phyloP scores from a whole-genome alignment of 225 moss, liverwort and hornwort species.

The Sphagnum tenellum region DNA sequence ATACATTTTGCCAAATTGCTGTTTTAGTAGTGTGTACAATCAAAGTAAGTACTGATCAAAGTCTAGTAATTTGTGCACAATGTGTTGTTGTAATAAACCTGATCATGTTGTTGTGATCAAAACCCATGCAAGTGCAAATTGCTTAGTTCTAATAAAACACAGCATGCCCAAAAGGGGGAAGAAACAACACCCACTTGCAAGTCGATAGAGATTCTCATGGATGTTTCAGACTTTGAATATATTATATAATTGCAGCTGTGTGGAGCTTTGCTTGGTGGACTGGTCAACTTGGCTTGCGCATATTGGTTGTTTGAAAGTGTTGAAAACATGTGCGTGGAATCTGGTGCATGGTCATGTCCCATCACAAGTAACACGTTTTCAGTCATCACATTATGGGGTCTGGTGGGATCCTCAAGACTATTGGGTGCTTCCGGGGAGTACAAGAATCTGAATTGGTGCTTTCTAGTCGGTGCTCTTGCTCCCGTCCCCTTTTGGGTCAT shows the following conservation, averaged over 20 bases:
- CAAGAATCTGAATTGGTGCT: conserved; percentile 43
- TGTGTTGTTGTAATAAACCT: too few species aligned
- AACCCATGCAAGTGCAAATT: too few species aligned
- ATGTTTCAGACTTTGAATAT: too few species aligned
- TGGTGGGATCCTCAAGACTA: conserved; percentile 47
- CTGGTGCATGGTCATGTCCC: conserved; percentile 59
- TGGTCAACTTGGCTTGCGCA: conserved; percentile 51
- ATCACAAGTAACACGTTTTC: conserved; percentile 40
- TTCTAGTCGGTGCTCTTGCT: conserved; percentile 39
- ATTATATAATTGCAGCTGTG: conserved; percentile 26
- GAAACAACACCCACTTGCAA: too few species aligned
- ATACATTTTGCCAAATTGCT: too few species aligned
- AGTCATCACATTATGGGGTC: conserved; percentile 47
- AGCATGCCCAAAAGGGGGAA: too few species aligned
- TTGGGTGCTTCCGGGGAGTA: conserved; percentile 41
- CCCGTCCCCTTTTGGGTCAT: conserved; percentile 66
- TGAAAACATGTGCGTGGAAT: conserved; percentile 35
- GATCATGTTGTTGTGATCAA: too few species aligned
- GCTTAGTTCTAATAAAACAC: too few species aligned
- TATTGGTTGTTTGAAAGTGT: conserved; percentile 51
- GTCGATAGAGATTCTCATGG: too few species aligned
- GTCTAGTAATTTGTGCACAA: neutral
- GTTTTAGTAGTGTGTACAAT: neutral
- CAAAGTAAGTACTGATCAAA: neutral
- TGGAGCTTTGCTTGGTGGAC: conserved; percentile 51